Evolutionary conservation across 1,284 basidiomycete genomes (phyloP), one percentile per base, ranked within the genome.

Genomic region (Ceratobasidium sp.): DNA sequence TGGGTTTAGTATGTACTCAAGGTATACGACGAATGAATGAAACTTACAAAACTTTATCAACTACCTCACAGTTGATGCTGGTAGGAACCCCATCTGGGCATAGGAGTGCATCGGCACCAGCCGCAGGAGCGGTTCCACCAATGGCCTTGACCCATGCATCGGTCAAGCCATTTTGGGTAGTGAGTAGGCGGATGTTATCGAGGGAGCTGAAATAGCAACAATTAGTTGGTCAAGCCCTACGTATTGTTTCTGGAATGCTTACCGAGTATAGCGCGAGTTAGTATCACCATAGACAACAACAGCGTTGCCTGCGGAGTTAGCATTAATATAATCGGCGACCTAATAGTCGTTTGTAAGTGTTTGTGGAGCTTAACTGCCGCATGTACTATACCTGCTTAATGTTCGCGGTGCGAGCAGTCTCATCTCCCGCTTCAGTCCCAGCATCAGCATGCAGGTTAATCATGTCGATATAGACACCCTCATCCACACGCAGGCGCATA

Each of bases 371-470:
- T n/a, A 18, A 4, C 16, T 49, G 16, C 30, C 16, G n/a, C 38
- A 28, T n/a, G 6, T 18, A 66, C 14, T 38, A 38, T 44, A 67
- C 75, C 64, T 83, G 82, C 21, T 80, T 78, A 16, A 82, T 74
- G 59, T 83, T 83, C 26, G 78, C 79, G 16, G 77, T 74, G 18
- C 81, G 78, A 3, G 82, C 82, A 16, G 75, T 71, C 47, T 79
- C 77, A 72, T 83, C 82, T 0, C 78, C 82, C 6, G 74, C 38
- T 21, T 82, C 80, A 5, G 78, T 78, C 0, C 82, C 82, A 26
- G 82, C 82, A 72, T 83, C 82, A 0, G 81, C 78, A 67, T 83
- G 82, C 9, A 83, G 78, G 74, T 83, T 83, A 76, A 82, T 82
- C 9, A 81, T 74, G 63, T 82, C 82, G 14, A 83, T 55, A 77